phyloP scores from a whole-genome alignment of 148 eudicot genomes.

The Hydrangea macrophylla region DNA sequence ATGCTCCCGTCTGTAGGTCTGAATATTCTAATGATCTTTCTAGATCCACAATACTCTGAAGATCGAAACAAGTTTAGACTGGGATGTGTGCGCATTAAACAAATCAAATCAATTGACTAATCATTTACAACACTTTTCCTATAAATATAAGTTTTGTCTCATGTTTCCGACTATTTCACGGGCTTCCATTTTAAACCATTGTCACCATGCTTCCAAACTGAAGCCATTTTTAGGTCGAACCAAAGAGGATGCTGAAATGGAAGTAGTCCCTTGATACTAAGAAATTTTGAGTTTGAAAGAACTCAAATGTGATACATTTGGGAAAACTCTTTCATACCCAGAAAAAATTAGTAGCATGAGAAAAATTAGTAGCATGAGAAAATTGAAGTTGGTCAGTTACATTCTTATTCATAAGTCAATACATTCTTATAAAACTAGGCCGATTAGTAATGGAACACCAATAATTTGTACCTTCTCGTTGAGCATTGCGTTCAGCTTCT shows the following conservation, averaged over 20 bases:
- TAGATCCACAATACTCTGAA: not conserved
- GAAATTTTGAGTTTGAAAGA: conserved; percentile 3
- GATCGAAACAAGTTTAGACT: not conserved
- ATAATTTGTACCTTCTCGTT: conserved; percentile 63
- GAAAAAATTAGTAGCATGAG: not conserved
- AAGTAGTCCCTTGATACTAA: not conserved
- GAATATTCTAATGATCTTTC: not conserved
- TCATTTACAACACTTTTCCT: not conserved
- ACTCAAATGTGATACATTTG: no score
- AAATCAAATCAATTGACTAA: not conserved
- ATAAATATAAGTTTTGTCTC: not conserved
- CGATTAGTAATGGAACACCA: not conserved
- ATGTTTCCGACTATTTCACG: not conserved
- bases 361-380: no score
- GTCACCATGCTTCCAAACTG: not conserved
- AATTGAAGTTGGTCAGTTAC: no score
- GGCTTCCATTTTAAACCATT: not conserved
- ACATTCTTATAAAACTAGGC: not conserved
- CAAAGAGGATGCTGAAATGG: not conserved
- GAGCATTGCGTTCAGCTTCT: conserved; percentile 72
- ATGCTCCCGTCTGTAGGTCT: no score
- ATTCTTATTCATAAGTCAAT: not conserved
- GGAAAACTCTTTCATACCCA: not conserved
- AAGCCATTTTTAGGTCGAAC: no score
- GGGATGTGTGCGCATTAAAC: not conserved